phyloP scores from a whole-genome alignment of 116 monocot genomes.

The Zostera marina region DNA sequence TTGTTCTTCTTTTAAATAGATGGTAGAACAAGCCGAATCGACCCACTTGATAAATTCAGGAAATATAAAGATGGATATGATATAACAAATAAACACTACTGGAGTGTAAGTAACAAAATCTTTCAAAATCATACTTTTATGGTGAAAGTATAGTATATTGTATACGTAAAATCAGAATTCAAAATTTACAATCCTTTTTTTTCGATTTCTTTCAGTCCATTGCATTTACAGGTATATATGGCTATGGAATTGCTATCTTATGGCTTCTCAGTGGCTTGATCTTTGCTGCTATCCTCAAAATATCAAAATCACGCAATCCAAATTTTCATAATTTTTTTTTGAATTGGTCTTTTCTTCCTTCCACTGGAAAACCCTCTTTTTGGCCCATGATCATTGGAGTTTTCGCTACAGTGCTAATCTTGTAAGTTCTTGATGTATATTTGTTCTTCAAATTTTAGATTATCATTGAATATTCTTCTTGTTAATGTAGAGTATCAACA shows the following conservation, averaged over 20 bases:
- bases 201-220: constrained; percentile 38
- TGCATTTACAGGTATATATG: constrained; percentile 68
- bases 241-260: constrained; percentile 44
- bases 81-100: constrained; percentile 87
- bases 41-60: constrained; percentile 54
- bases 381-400: constrained; percentile 23
- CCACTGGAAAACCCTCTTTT: constrained; percentile 11
- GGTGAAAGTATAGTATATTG: no score
- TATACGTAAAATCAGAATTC: background rate
- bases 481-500: constrained; percentile 31
- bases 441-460: background rate
- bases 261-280: constrained; percentile 49
- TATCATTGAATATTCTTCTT: background rate
- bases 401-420: constrained; percentile 31
- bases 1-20: background rate
- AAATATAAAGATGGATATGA: constrained; percentile 85
- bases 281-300: constrained; percentile 17
- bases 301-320: constrained; percentile 5
- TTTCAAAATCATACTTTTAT: background rate
- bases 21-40: constrained; percentile 38
- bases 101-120: constrained; percentile 55
- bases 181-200: background rate
- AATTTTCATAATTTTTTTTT: background rate
- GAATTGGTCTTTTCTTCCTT: background rate
- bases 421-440: constrained; percentile 26